phyloP scores from a whole-genome alignment of 192 early-diverging fungal species.

The Backusella tuberculispora region DNA sequence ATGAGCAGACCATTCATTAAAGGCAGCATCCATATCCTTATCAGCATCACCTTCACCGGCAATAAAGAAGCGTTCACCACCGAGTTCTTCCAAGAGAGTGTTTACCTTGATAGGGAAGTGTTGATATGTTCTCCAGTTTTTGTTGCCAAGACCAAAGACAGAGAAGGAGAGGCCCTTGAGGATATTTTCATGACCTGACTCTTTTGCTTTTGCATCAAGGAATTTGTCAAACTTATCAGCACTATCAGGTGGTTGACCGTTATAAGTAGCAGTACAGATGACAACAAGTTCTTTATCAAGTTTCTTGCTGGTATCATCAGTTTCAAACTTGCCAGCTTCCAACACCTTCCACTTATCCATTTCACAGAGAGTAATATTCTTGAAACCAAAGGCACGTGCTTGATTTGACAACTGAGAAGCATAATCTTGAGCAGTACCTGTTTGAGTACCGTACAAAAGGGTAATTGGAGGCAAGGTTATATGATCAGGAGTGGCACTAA shows the following conservation, averaged over 20 bases:
- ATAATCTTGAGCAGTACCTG: conserved; percentile 57
- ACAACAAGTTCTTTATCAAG: conserved; percentile 31
- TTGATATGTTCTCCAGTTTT: conserved; percentile 62
- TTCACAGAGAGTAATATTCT: conserved; percentile 24
- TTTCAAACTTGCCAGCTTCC: conserved; percentile 26
- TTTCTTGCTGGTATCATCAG: not conserved
- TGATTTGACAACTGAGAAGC: conserved; percentile 45
- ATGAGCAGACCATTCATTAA: conserved; percentile 36
- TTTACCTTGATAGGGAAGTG: conserved; percentile 54
- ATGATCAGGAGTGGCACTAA: not conserved
- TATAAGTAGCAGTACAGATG: conserved; percentile 41
- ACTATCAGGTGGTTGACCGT: conserved; percentile 55
- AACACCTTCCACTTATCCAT: conserved; percentile 49
- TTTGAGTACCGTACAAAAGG: conserved; percentile 58
- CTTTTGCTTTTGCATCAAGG: conserved; percentile 25
- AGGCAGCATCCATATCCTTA: conserved; percentile 43
- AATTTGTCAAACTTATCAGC: conserved; percentile 47
- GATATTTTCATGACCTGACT: conserved; percentile 24
- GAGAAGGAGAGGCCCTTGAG: conserved; percentile 48
- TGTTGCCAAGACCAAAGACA: conserved; percentile 66
- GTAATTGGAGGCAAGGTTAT: conserved; percentile 44
- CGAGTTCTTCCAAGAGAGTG: conserved; percentile 47
- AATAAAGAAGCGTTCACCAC: conserved; percentile 46
- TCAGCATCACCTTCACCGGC: conserved; percentile 53
- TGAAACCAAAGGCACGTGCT: conserved; percentile 47